Conservation (phyloP, 768 basidiomycete species). For the Lactarius deliciosus region DNA sequence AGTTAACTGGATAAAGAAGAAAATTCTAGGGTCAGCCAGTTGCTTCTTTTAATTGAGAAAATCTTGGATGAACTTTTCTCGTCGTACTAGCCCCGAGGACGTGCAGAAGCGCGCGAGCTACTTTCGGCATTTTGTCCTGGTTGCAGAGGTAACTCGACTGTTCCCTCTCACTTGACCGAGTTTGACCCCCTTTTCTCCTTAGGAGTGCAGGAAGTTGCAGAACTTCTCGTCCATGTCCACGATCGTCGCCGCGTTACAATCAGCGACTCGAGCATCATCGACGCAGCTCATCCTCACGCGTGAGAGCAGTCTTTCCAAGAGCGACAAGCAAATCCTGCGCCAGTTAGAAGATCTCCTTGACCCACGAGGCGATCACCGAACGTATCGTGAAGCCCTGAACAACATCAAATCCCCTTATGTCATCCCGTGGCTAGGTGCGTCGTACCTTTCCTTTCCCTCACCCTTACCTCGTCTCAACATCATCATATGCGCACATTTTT, state of each 20-base stretch:
- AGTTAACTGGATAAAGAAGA: conserved; percentile 31
- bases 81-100: conserved; percentile 40
- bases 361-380: conserved; percentile 38
- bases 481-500: background rate
- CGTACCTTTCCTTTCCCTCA: conserved; percentile 1
- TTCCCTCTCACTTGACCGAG: background rate
- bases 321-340: conserved; percentile 36
- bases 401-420: conserved; percentile 31
- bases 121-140: conserved; percentile 46
- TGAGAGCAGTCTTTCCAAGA: conserved; percentile 16
- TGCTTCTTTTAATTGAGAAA: conserved; percentile 36
- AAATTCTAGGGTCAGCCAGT: conserved; percentile 22
- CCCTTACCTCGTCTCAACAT: background rate
- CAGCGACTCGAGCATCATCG: conserved; percentile 41
- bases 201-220: conserved; percentile 47
- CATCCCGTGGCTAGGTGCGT: conserved; percentile 45
- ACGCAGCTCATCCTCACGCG: conserved; percentile 36
- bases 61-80: conserved; percentile 35
- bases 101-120: conserved; percentile 41
- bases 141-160: conserved; percentile 39
- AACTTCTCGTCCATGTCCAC: conserved; percentile 48
- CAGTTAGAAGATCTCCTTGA: conserved; percentile 33
- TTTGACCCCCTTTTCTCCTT: background rate
- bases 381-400: conserved; percentile 41
- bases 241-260: conserved; percentile 45